Conservation (phyloP, 805 yeast genomes). For the Kregervanrija delftensis region DNA sequence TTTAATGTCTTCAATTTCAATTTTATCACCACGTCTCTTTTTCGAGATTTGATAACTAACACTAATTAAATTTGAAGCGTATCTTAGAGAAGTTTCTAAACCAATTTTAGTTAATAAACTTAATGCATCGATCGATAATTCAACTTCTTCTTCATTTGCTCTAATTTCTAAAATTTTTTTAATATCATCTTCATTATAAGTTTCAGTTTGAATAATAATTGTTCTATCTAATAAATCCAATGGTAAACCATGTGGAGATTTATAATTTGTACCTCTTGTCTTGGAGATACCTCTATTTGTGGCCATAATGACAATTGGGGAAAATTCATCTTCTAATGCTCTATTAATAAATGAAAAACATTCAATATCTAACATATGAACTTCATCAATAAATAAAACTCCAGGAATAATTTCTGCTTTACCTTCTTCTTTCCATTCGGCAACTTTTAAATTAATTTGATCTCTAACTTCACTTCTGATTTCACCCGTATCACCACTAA, state of each 20-base stretch:
- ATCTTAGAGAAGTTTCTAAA: conserved; percentile 73
- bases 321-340: conserved; percentile 85
- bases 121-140: conserved; percentile 61
- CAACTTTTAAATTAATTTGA: conserved; percentile 55
- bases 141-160: conserved; percentile 68
- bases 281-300: conserved; percentile 92
- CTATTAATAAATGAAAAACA: conserved; percentile 92
- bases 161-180: conserved; percentile 76
- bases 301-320: conserved; percentile 93
- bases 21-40: conserved; percentile 66
- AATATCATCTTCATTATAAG: conserved; percentile 82
- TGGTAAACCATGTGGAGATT: conserved; percentile 95
- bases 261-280: conserved; percentile 84
- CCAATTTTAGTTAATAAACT: conserved; percentile 72
- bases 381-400: conserved; percentile 95
- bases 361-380: conserved; percentile 96
- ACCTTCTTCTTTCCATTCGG: conserved; percentile 95
- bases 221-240: conserved; percentile 89
- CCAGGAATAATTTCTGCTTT: conserved; percentile 98
- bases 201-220: conserved; percentile 84
- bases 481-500: conserved; percentile 88
- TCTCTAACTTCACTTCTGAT: conserved; percentile 83
- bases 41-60: conserved; percentile 84
- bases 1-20: conserved; percentile 61
- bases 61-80: conserved; percentile 82